These are phyloP conservation scores for Xylaria flabelliformis DNA, from an alignment of 495 filamentous ascomycete species.

Conservation along the genomic window DNA sequence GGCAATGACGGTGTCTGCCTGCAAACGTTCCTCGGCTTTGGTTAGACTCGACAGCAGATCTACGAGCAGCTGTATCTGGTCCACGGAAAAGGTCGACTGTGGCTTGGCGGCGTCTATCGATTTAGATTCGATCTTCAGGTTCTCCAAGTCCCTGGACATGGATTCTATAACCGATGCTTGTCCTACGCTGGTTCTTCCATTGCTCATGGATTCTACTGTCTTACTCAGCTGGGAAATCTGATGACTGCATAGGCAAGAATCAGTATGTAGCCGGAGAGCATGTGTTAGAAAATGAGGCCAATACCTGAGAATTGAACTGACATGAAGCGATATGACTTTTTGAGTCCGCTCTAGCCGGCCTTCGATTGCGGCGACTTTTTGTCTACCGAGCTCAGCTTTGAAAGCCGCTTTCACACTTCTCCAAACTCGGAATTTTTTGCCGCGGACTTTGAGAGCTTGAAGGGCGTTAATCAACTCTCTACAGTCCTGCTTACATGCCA, in stretches of 20 bases:
- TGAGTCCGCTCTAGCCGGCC: not conserved
- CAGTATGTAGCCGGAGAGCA: not conserved
- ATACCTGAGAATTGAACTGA: constrained; percentile 4
- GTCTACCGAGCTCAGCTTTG: not conserved
- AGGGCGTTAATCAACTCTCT: not conserved
- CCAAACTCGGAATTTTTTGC: not conserved
- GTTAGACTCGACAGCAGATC: not conserved
- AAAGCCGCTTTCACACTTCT: not conserved
- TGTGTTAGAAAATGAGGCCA: not conserved
- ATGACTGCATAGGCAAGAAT: not conserved
- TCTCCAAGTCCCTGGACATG: not conserved
- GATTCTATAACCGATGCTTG: not conserved
- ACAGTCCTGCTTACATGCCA: not conserved
- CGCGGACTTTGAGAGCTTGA: constrained; percentile 2
- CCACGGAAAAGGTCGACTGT: not conserved
- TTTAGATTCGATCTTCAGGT: not conserved
- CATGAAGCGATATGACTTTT: not conserved
- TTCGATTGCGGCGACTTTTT: not conserved
- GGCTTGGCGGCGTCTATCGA: not conserved
- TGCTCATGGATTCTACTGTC: not conserved
- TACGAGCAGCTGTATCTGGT: not conserved
- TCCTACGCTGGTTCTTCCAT: not conserved
- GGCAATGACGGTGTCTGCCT: not conserved
- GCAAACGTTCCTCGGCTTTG: not conserved
- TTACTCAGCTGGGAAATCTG: not conserved